These are phyloP conservation scores for Sclerotinia glacialis DNA, from an alignment of 2,329 filamentous ascomycete genomes.

Conservation along the genomic window DNA sequence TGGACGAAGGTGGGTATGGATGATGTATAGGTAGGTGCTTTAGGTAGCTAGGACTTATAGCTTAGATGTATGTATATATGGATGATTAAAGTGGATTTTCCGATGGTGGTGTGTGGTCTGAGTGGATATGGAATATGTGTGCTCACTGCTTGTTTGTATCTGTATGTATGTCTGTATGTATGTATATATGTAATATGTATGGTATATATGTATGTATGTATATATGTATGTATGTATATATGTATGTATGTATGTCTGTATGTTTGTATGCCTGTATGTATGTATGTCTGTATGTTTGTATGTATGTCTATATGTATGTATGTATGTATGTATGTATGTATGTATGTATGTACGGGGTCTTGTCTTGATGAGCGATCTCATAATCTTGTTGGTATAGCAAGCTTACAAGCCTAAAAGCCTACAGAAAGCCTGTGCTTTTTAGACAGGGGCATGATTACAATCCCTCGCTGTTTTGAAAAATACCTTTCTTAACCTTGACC, in stretches of 20 bases:
- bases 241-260: neutral
- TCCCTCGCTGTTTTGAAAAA: constrained; percentile 12
- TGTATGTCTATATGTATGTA: no score
- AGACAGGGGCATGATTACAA: constrained; percentile 8
- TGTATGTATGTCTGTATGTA: neutral
- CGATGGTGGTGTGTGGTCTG: neutral
- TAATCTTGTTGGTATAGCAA: constrained; percentile 20
- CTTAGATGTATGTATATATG: constrained; percentile 5
- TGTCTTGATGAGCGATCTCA: constrained; percentile 19
- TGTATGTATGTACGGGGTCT: neutral
- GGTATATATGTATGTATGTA: neutral
- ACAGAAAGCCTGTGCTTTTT: constrained; percentile 17
- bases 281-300: neutral
- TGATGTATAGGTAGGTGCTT: constrained; percentile 26
- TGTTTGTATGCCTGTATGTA: constrained; percentile 12
- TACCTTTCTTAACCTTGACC: constrained; percentile 1
- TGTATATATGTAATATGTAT: neutral
- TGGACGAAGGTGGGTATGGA: constrained; percentile 15
- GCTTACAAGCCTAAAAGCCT: constrained; percentile 8
- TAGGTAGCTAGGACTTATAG: constrained; percentile 26
- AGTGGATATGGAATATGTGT: constrained; percentile 9
- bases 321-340: neutral
- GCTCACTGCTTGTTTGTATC: constrained; percentile 12
- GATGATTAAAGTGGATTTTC: constrained; percentile 24
- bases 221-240: neutral